These are phyloP conservation scores for Lachancea meyersii DNA, from an alignment of 805 yeast genomes.

Conservation along the genomic window DNA sequence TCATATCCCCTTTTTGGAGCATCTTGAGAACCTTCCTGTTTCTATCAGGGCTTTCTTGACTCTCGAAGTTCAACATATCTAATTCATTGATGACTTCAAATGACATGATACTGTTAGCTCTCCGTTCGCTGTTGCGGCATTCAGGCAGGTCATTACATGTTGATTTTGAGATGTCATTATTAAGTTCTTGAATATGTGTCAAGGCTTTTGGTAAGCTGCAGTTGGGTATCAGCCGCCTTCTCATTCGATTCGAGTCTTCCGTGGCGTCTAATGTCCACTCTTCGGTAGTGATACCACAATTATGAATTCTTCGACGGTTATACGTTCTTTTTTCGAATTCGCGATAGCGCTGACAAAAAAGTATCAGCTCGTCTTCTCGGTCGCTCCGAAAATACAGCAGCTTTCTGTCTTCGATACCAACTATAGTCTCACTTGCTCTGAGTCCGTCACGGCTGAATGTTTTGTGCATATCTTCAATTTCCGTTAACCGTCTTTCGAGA, in stretches of 20 bases:
- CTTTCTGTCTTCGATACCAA: slow-evolving; percentile 42
- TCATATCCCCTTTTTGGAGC: slow-evolving; percentile 62
- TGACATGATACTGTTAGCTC: slow-evolving; percentile 24
- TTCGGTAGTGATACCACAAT: slow-evolving; percentile 15
- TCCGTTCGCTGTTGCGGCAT: not conserved
- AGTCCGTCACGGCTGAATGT: slow-evolving; percentile 30
- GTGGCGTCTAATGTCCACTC: slow-evolving; percentile 55
- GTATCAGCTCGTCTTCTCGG: slow-evolving; percentile 37
- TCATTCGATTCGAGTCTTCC: slow-evolving; percentile 64
- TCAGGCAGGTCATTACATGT: slow-evolving; percentile 9
- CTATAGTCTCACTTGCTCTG: slow-evolving; percentile 36
- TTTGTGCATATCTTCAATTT: slow-evolving; percentile 13
- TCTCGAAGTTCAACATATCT: slow-evolving; percentile 27
- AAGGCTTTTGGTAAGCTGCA: not conserved
- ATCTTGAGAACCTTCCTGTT: slow-evolving; percentile 70
- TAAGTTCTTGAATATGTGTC: not conserved
- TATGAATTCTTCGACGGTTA: slow-evolving; percentile 4
- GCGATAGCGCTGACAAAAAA: slow-evolving; percentile 5
- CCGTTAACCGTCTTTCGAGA: slow-evolving; percentile 13
- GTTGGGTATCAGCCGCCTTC: slow-evolving; percentile 51
- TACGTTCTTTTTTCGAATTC: not conserved
- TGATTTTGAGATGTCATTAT: not conserved
- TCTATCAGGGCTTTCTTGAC: slow-evolving; percentile 48
- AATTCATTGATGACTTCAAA: slow-evolving; percentile 43
- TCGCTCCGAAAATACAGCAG: slow-evolving; percentile 57